Evolutionary conservation across 2,329 filamentous ascomycete species (phyloP), one percentile per base, ranked within the genome.

Genomic region (Phialophora verrucosa): DNA sequence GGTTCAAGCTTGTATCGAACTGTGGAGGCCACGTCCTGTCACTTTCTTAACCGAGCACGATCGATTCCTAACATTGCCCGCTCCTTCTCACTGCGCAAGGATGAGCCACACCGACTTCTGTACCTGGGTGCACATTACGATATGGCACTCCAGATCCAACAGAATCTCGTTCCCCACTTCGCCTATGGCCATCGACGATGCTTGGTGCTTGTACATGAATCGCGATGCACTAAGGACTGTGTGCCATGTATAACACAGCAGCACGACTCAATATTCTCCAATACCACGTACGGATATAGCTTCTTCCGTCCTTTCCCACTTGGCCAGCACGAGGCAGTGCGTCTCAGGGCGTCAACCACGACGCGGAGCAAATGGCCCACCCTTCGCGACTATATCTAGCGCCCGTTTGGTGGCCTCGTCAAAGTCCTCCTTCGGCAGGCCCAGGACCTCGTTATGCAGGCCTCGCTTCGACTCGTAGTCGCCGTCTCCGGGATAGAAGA

Each of bases 401-500:
- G 56, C 66, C 7, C 59, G 74, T 74, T 78, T 81, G 0, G 84
- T 90, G 27, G 50, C 29, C 59, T 72, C 71, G 63, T 74, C 73
- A 10, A 75, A 42, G 53, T 74, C 69, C 61, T 75, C 73, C 67
- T 69, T 66, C 10, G 70, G 68, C 62, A 75, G 55, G 11, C 70
- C 68, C 12, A 75, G 51, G 12, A 70, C 8, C 2, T 69, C 65
- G 60, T 75, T 75, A 47, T 65, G 55, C 44, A 65, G 38, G 10
- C 66, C 66, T 14, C 54, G 31, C 31, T 49, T 57, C 14, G 59
- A 27, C 56, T 68, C 68, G 59, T 49, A 81, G 14, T 81, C 77
- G 4, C 73, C 76, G 20, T 76, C 76, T 4, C 76, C 76, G 1
- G 79, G 77, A 62, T 77, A 85, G 71, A 90, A 91, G 0, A 80